Percentiles rank a stretch among this genome's conserved stretches.
phyloP scores from a whole-genome alignment of 2,329 filamentous ascomycete genomes.

The Cladosporium sphaerospermum region DNA sequence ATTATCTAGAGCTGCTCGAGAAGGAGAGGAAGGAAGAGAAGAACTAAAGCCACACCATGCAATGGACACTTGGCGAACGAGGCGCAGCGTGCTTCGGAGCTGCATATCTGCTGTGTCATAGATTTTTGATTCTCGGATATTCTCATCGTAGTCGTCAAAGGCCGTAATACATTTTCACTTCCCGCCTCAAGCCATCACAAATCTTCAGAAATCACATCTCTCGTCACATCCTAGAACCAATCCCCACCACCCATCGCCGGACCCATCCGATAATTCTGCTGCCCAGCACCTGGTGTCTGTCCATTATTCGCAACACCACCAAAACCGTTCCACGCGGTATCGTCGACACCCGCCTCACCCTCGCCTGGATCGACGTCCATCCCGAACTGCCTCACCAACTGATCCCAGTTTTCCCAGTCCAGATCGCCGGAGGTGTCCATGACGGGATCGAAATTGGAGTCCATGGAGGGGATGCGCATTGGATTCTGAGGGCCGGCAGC shows the following conservation, averaged over 20 bases:
- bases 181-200: too few species aligned
- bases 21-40: slow-evolving; percentile 6
- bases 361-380: slow-evolving; percentile 33
- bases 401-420: slow-evolving; percentile 45
- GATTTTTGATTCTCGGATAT: too few species aligned
- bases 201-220: neutral
- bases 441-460: slow-evolving; percentile 20
- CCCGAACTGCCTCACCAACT: slow-evolving; percentile 42
- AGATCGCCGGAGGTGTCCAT: slow-evolving; percentile 36
- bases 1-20: slow-evolving; percentile 18
- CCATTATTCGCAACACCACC: slow-evolving; percentile 16
- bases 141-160: too few species aligned
- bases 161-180: too few species aligned
- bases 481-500: neutral
- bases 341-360: slow-evolving; percentile 15
- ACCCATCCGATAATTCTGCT: slow-evolving; percentile 22
- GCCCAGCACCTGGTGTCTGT: slow-evolving; percentile 10
- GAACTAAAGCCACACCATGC: neutral
- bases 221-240: slow-evolving; percentile 20
- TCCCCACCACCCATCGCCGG: slow-evolving; percentile 24
- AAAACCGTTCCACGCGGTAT: slow-evolving; percentile 2
- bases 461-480: slow-evolving; percentile 13
- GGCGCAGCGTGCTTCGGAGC: too few species aligned
- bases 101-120: too few species aligned
- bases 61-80: too few species aligned